Percentiles rank a stretch among this genome's conserved stretches.
Evolutionary conservation across 805 yeast species (phyloP).

Genomic region (Suhomyces prunicola): DNA sequence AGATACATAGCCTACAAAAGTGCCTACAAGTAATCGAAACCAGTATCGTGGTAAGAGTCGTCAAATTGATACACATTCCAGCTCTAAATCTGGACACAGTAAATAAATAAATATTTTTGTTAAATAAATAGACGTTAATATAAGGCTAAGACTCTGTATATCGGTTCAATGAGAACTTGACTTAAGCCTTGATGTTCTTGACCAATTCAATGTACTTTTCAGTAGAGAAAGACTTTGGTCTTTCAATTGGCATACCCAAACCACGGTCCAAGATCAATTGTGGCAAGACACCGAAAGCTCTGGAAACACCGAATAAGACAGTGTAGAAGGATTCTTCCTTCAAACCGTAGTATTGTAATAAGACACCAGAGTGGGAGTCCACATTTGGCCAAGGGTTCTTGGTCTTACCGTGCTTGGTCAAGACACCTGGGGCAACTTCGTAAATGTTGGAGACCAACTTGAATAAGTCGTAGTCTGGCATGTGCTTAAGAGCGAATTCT

Average conservation of each 20-base stretch:
- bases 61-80: slow-evolving; percentile 4
- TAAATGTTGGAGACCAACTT: slow-evolving; percentile 63
- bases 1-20: not conserved
- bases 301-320: slow-evolving; percentile 77
- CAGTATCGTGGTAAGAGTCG: slow-evolving; percentile 1
- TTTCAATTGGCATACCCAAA: slow-evolving; percentile 74
- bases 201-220: slow-evolving; percentile 84
- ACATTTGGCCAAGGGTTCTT: slow-evolving; percentile 86
- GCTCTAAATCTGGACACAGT: not conserved
- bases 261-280: slow-evolving; percentile 79
- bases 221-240: slow-evolving; percentile 58
- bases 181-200: slow-evolving; percentile 33
- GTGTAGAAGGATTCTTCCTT: slow-evolving; percentile 73
- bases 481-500: slow-evolving; percentile 60
- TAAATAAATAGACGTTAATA: slow-evolving; percentile 12
- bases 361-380: slow-evolving; percentile 74
- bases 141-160: not conserved
- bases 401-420: slow-evolving; percentile 77
- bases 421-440: slow-evolving; percentile 70
- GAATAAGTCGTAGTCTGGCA: slow-evolving; percentile 62
- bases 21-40: not conserved
- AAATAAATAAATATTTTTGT: slow-evolving; percentile 8
- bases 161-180: not conserved
- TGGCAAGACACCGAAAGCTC: slow-evolving; percentile 75
- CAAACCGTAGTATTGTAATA: slow-evolving; percentile 77